These are phyloP conservation scores for Coniferiporia sulphurascens DNA, from an alignment of 1,284 basidiomycete species.

Conservation along the genomic window DNA sequence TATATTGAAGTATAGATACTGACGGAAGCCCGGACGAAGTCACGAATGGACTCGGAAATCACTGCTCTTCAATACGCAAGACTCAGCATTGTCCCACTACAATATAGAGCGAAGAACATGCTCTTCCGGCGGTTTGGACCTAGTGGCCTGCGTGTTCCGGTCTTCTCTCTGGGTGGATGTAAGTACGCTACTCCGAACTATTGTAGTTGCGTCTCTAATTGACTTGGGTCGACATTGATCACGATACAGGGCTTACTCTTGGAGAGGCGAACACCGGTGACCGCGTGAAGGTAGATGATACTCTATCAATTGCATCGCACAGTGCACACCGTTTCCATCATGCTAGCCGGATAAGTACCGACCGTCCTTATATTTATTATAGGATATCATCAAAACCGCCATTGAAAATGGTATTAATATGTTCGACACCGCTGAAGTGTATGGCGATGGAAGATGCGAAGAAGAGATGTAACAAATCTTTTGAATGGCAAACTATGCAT, in stretches of 20 bases:
- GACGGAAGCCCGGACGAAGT: too few relatives aligned
- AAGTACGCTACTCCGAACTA: neutral
- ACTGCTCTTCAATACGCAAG: too few relatives aligned
- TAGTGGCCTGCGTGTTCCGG: conserved; percentile 20
- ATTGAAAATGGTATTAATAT: conserved; percentile 23
- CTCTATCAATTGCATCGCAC: neutral
- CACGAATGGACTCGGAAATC: too few relatives aligned
- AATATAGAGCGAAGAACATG: conserved; percentile 14
- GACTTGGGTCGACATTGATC: neutral
- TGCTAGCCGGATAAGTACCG: neutral
- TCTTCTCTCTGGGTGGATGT: conserved; percentile 22
- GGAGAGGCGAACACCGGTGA: conserved; percentile 56
- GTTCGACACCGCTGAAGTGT: conserved; percentile 26
- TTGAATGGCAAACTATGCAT: conserved; percentile 13
- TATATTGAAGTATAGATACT: too few relatives aligned
- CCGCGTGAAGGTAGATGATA: conserved; percentile 51
- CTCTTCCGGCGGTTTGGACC: conserved; percentile 20
- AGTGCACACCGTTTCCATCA: too few relatives aligned
- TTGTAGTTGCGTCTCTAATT: neutral
- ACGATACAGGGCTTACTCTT: conserved; percentile 18
- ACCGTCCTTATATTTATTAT: neutral
- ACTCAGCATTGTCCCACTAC: neutral
- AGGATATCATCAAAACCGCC: conserved; percentile 20
- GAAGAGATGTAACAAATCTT: conserved; percentile 49
- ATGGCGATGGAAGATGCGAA: conserved; percentile 60